Percentiles rank a stretch among this genome's conserved stretches.
phyloP scores from a whole-genome alignment of 1,284 basidiomycete genomes.

The Leccinum pachyderme region DNA sequence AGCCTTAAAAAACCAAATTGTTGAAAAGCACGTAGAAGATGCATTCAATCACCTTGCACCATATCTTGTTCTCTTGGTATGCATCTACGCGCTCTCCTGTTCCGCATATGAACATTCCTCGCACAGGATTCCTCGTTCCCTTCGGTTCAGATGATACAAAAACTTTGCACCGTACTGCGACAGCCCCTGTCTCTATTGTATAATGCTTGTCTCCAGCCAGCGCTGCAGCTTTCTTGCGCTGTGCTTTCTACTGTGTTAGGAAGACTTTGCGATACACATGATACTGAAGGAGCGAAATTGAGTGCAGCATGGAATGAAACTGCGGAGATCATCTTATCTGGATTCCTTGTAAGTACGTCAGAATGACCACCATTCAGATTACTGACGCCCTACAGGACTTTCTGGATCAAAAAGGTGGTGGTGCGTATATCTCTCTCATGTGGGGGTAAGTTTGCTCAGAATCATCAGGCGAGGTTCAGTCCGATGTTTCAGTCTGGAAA shows the following conservation, averaged over 20 bases:
- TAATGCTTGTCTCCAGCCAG: slow-evolving; percentile 26
- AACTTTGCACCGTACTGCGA: slow-evolving; percentile 35
- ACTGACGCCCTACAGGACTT: slow-evolving; percentile 30
- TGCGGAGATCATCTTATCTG: slow-evolving; percentile 40
- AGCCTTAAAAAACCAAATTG: slow-evolving; percentile 14
- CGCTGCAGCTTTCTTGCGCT: slow-evolving; percentile 35
- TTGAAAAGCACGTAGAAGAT: slow-evolving; percentile 19
- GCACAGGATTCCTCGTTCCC: slow-evolving; percentile 36
- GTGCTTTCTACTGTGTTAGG: slow-evolving; percentile 36
- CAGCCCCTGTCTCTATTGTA: slow-evolving; percentile 39
- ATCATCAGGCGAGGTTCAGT: slow-evolving; percentile 12
- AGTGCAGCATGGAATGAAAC: slow-evolving; percentile 38
- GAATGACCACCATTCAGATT: slow-evolving; percentile 3
- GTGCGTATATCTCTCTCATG: slow-evolving; percentile 13
- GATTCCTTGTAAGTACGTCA: slow-evolving; percentile 38
- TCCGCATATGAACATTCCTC: background rate
- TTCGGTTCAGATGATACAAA: slow-evolving; percentile 29
- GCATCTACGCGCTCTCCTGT: slow-evolving; percentile 2
- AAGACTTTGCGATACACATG: slow-evolving; percentile 24
- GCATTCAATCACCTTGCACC: slow-evolving; percentile 30
- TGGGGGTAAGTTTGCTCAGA: background rate
- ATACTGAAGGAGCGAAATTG: slow-evolving; percentile 11
- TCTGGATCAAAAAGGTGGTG: slow-evolving; percentile 21
- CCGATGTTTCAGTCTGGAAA: slow-evolving; percentile 21
- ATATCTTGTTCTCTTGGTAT: slow-evolving; percentile 35